Conservation (phyloP, 78 protist species). For the Guillardia theta region DNA sequence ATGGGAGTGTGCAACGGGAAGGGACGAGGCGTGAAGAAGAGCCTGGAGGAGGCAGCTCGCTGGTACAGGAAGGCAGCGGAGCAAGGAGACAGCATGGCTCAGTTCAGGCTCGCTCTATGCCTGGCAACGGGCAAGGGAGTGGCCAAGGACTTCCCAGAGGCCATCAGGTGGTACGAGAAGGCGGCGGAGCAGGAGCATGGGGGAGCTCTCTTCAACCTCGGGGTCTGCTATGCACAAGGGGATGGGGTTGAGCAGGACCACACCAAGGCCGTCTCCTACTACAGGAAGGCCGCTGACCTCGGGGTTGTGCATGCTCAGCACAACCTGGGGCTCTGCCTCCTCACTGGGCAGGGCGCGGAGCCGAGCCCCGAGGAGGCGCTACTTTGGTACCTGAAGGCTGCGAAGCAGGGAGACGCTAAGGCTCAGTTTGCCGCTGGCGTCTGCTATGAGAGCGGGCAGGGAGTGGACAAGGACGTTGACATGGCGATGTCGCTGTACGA, state of each 20-base stretch:
- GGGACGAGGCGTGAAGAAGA: slow-evolving; percentile 21
- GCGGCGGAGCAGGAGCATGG: neutral
- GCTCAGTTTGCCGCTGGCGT: slow-evolving; percentile 30
- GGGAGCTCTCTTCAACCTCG: slow-evolving; percentile 31
- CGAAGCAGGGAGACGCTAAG: slow-evolving; percentile 10
- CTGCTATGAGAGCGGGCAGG: slow-evolving; percentile 32
- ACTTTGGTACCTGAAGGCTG: neutral
- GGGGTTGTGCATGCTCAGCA: slow-evolving; percentile 30
- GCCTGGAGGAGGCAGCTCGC: neutral
- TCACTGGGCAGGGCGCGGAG: neutral
- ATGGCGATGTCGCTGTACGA: neutral
- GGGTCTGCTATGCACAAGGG: slow-evolving; percentile 22
- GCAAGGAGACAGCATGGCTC: slow-evolving; percentile 40
- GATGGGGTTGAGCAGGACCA: slow-evolving; percentile 9
- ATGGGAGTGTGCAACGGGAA: neutral
- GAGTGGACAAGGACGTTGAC: neutral
- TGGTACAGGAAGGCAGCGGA: slow-evolving; percentile 37
- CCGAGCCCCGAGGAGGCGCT: neutral
- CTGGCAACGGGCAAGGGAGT: slow-evolving; percentile 19
- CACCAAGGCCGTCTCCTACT: neutral
- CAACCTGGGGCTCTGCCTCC: slow-evolving; percentile 8
- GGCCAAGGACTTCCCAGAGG: neutral
- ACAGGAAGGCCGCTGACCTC: slow-evolving; percentile 1
- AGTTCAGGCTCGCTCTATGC: slow-evolving; percentile 11
- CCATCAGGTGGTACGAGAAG: neutral